phyloP scores from a whole-genome alignment of 768 basidiomycete genomes.

The Leccinum rimulosum region DNA sequence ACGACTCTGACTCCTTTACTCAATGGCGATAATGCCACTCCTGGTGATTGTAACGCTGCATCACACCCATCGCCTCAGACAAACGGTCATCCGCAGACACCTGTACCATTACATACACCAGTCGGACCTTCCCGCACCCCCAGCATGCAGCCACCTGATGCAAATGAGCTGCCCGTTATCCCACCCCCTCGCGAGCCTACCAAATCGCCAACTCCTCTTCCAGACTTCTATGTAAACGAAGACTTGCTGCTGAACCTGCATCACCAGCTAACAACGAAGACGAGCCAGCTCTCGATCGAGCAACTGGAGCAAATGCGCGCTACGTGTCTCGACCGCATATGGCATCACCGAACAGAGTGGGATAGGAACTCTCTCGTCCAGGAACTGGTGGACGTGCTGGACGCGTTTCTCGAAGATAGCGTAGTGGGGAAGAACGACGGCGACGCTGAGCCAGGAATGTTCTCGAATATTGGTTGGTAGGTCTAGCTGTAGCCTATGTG shows the following conservation, averaged over 20 bases:
- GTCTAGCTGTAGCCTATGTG: not conserved
- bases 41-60: not conserved
- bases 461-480: conserved; percentile 4
- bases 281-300: conserved; percentile 69
- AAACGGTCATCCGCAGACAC: conserved; percentile 13
- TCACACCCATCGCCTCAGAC: conserved; percentile 8
- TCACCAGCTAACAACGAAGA: conserved; percentile 48
- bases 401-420: conserved; percentile 68
- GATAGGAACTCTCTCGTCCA: conserved; percentile 64
- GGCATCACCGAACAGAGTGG: conserved; percentile 83
- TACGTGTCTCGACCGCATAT: conserved; percentile 73
- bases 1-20: conserved; percentile 23
- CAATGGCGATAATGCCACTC: conserved; percentile 20
- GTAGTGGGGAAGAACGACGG: conserved; percentile 20
- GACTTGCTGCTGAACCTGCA: conserved; percentile 47
- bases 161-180: conserved; percentile 20
- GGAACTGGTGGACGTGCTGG: conserved; percentile 56
- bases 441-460: conserved; percentile 4
- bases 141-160: conserved; percentile 8
- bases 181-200: conserved; percentile 42
- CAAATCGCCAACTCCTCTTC: conserved; percentile 66
- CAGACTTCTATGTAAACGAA: conserved; percentile 71
- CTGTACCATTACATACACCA: not conserved
- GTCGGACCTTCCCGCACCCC: conserved; percentile 10
- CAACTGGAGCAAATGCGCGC: conserved; percentile 94